Base-by-base conservation (phyloP, 2,329 filamentous ascomycete species). In the Colletotrichum lupini region DNA sequence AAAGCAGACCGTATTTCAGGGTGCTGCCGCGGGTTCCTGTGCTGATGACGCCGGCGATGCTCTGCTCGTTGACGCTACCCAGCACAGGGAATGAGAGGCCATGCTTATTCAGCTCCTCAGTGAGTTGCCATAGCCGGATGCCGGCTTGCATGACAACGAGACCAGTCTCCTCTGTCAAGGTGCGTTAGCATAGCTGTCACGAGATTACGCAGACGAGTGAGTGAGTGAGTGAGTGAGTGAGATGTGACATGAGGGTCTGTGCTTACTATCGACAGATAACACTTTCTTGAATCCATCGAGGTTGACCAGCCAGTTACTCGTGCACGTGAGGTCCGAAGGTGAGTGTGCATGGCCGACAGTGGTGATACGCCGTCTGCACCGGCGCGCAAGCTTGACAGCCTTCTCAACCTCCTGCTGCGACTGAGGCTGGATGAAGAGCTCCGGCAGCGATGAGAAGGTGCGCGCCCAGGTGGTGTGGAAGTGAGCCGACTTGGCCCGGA, bases 21-120 rank as follows among this genome's bases (percentile, higher is more conserved):
- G 94, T 97, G 78, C 94, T 97, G 58, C 97, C 97, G 81, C 98
- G 97, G 0, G 97, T 98, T n/a, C 94, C 95, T 0, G 97, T 99
- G 32, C 94, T 92, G 74, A 98, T 97, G 16, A 95, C 95, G 26
- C 97, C 97, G 1, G 95, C 95, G 74, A 98, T 92, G 70, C 93
- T 97, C 86, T 99, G 97, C 78, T 95, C 91, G 81, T 98, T 95
- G 83, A 99, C 98, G 81, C 95, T 98, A 32, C 97, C 97, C 62
- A 98, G 86, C 81, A 97, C 98, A 35, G 94, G 93, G 89, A 99
- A 92, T 2, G 95, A 95, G 75, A 98, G 88, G 1, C 94, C 95
- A 77, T 92, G 84, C 69, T 89, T 87, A 76, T 94, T 94, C 35
- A 98, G 90, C 79, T 92, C 90, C 59, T 89, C 87, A 74, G 95